Evolutionary conservation across 2,329 filamentous ascomycete species (phyloP), one percentile per base, ranked within the genome.

Genomic region (Metarhizium guizhouense): DNA sequence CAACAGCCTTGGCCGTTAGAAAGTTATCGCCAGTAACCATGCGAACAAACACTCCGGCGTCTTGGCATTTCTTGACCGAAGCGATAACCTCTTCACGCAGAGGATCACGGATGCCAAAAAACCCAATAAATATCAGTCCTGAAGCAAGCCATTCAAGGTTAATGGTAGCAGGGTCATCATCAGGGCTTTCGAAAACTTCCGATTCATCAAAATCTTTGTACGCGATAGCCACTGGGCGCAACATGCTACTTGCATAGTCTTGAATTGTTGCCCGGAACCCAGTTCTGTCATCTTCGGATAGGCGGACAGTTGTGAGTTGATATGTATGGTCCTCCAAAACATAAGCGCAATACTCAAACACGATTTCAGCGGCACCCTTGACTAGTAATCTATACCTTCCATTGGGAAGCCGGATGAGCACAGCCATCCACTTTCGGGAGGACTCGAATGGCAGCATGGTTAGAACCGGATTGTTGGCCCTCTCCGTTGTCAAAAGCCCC

Each of bases 171-270:
- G 67, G 67, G 7, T 70, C 67, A 36, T 72, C 68, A 5, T 65
- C 64, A 4, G 65, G 62, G 36, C 78, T 65, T 10, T 82, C 86
- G 53, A 86, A 79, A 25, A 77, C 78, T 30, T 88, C 87, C 79
- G 85, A 88, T 56, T 74, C 76, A 32, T 84, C 78, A 57, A 88
- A 90, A 60, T 94, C 89, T 49, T 82, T 80, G 69, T 88, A 91
- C 4, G 88, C 78, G 59, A 92, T 76, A 18, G 82, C 87, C 54
- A 93, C 90, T 0, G 87, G 90, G 51, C 88, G 83, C 13, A 93
- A 78, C 56, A 86, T 87, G 8, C 83, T 79, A 6, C 79, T 80
- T 2, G 87, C 87, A 63, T 89, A 90, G 13, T 65, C 64, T 10
- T 68, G 62, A 8, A 73, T 73, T 1, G 67, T 69, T 16, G 61